These are phyloP conservation scores for Raphanus raphanistrum DNA, from an alignment of 345 rosid species.

Conservation along the genomic window DNA sequence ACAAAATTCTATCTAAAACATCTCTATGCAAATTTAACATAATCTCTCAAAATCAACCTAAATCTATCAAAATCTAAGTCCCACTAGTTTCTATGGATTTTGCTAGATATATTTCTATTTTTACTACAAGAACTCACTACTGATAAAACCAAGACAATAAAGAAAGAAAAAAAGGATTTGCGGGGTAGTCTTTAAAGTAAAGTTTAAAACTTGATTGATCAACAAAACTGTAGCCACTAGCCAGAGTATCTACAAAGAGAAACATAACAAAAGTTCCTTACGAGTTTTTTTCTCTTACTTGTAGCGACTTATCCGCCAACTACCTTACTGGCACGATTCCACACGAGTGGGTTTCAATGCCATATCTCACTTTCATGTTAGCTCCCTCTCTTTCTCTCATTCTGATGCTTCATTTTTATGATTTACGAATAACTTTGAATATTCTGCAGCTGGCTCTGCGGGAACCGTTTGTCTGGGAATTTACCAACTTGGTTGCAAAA, in stretches of 20 bases:
- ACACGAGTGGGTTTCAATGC: constrained; percentile 52
- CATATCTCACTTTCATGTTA: constrained; percentile 46
- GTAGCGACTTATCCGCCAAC: constrained; percentile 35
- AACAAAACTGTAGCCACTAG: constrained; percentile 1
- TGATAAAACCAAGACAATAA: neutral
- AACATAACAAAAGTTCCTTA: neutral
- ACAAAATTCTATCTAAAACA: neutral
- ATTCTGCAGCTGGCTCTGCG: constrained; percentile 45
- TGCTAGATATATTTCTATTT: neutral
- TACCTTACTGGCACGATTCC: constrained; percentile 58
- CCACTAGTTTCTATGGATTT: neutral
- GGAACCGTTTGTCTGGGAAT: constrained; percentile 46
- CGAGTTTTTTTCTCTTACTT: neutral
- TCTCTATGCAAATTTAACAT: neutral
- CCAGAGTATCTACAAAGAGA: neutral
- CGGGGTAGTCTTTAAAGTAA: neutral
- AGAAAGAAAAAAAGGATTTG: neutral
- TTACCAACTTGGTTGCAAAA: constrained; percentile 49
- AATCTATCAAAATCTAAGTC: neutral
- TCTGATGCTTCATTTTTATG: neutral
- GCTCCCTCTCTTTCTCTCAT: constrained; percentile 17
- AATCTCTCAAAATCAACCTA: neutral
- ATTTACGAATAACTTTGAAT: neutral
- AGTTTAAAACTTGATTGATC: neutral
- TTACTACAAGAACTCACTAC: neutral